These are phyloP conservation scores for Penicillium paradoxum DNA, from an alignment of 495 filamentous ascomycete genomes.

Conservation along the genomic window DNA sequence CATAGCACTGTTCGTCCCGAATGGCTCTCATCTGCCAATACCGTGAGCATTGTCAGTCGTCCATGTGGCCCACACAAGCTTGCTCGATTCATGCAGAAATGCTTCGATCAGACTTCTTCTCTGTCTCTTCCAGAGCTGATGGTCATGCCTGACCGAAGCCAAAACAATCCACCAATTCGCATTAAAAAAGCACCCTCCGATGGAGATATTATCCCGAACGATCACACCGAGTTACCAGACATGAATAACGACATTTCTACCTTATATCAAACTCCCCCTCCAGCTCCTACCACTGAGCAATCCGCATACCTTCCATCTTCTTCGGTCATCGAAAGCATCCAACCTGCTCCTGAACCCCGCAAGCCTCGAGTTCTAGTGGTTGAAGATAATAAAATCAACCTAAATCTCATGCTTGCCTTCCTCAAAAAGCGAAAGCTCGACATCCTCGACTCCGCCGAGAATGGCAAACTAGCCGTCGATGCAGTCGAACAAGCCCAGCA, in stretches of 20 bases:
- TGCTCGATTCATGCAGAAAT: conserved; percentile 44
- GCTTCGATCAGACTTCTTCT: conserved; percentile 13
- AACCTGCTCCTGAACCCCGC: not conserved
- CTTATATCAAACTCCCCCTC: not conserved
- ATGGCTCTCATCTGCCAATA: conserved; percentile 17
- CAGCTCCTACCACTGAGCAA: not conserved
- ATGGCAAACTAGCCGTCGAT: conserved; percentile 46
- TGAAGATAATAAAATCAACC: conserved; percentile 70
- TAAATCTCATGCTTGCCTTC: conserved; percentile 56
- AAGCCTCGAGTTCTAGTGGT: conserved; percentile 52
- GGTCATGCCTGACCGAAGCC: not conserved
- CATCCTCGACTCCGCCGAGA: conserved; percentile 40
- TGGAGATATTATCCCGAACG: not conserved
- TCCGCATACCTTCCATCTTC: not conserved
- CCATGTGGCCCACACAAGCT: conserved; percentile 60
- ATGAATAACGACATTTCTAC: not conserved
- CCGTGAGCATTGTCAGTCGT: conserved; percentile 39
- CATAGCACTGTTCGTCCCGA: conserved; percentile 12
- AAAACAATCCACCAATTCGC: not conserved
- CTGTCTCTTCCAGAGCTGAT: not conserved
- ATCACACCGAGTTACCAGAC: not conserved
- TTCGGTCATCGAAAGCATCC: not conserved
- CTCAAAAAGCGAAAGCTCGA: conserved; percentile 44
- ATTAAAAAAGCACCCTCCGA: not conserved
- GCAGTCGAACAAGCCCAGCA: conserved; percentile 32